Evolutionary conservation across 139 green algal genomes (phyloP).

Genomic region (Tetratostichococcus sp.): DNA sequence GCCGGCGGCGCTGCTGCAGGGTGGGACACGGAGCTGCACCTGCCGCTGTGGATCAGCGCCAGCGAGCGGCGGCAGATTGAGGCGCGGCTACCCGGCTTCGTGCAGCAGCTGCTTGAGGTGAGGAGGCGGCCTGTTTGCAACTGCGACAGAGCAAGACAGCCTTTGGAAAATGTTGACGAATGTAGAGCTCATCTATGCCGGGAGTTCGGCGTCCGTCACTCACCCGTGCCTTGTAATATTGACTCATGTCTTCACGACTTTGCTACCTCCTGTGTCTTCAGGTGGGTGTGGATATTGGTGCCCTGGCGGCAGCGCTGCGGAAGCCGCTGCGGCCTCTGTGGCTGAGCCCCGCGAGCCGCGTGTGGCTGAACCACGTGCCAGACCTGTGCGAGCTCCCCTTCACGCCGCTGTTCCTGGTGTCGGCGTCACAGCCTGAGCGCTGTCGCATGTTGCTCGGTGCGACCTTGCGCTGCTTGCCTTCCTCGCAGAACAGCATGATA

Average conservation of each 20-base stretch:
- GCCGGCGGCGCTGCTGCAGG: neutral
- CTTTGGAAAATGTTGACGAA: no score
- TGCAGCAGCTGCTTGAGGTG: slow-evolving; percentile 56
- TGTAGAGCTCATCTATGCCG: no score
- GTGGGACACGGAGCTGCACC: slow-evolving; percentile 57
- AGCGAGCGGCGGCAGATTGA: slow-evolving; percentile 73
- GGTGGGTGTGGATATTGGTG: slow-evolving; percentile 24
- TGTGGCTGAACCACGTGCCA: slow-evolving; percentile 66
- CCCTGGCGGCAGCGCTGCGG: slow-evolving; percentile 37
- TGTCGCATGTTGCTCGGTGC: slow-evolving; percentile 9
- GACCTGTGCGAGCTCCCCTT: slow-evolving; percentile 51
- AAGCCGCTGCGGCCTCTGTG: slow-evolving; percentile 91
- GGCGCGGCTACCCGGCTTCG: slow-evolving; percentile 65
- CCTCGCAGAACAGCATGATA: no score
- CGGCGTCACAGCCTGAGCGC: slow-evolving; percentile 62
- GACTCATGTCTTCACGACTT: no score
- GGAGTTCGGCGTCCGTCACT: no score
- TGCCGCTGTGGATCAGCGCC: slow-evolving; percentile 79
- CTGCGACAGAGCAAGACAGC: no score
- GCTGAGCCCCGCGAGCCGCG: slow-evolving; percentile 70
- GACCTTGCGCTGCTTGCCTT: no score
- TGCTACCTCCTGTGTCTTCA: slow-evolving; percentile 3
- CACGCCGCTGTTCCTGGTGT: slow-evolving; percentile 83
- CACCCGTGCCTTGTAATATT: neutral
- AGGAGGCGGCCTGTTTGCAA: no score